Evolutionary conservation across 345 rosid genomes (phyloP).

Genomic region (Xanthoceras sorbifolium): DNA sequence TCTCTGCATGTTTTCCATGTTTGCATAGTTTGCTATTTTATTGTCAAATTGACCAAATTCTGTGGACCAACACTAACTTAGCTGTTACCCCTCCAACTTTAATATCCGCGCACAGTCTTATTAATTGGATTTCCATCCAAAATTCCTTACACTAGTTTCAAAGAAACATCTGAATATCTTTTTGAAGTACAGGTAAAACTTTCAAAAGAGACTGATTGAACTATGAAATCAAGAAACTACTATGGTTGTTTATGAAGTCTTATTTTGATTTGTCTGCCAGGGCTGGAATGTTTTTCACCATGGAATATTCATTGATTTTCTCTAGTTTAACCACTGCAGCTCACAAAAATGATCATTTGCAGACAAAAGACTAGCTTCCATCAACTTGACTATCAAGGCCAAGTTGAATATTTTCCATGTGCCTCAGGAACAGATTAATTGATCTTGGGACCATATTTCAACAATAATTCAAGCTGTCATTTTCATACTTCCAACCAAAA

Average conservation of each 20-base stretch:
- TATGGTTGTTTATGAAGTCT: too few species aligned
- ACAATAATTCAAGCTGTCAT: not conserved
- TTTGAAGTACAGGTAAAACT: too few species aligned
- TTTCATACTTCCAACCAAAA: not conserved
- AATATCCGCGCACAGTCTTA: too few species aligned
- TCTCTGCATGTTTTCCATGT: not conserved
- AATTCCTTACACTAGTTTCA: not conserved
- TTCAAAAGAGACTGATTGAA: not conserved
- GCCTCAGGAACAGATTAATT: not conserved
- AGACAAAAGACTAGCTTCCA: not conserved
- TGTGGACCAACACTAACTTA: too few species aligned
- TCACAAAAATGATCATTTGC: not conserved
- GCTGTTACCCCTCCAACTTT: too few species aligned
- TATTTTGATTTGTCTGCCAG: not conserved
- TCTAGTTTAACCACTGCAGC: not conserved
- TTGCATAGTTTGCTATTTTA: too few species aligned
- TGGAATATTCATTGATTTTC: too few species aligned
- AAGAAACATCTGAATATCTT: too few species aligned
- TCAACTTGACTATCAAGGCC: not conserved
- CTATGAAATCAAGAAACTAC: too few species aligned
- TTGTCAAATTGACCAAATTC: too few species aligned
- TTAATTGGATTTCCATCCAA: too few species aligned
- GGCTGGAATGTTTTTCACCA: too few species aligned
- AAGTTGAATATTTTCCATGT: not conserved
- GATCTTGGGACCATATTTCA: not conserved